Percentiles rank a stretch among this genome's conserved stretches.
Evolutionary conservation across 2,329 filamentous ascomycete genomes (phyloP).

Genomic region (Sclerotinia nivalis): DNA sequence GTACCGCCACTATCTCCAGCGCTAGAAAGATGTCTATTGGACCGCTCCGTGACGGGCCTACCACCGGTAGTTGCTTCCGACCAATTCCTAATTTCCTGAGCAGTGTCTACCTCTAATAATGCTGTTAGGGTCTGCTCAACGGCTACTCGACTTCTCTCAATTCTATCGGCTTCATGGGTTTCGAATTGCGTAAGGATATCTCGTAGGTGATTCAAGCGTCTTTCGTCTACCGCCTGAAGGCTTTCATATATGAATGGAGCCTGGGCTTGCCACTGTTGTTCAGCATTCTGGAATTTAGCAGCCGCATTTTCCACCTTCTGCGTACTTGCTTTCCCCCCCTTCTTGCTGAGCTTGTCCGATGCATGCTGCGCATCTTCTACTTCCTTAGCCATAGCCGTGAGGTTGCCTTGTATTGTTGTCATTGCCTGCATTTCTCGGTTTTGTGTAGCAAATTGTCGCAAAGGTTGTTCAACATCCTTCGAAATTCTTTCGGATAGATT

Average conservation of each 20-base stretch:
- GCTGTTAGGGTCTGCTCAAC: conserved; percentile 79
- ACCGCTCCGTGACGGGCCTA: conserved; percentile 39
- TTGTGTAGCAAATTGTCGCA: conserved; percentile 72
- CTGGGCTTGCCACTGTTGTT: conserved; percentile 87
- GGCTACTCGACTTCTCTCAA: conserved; percentile 71
- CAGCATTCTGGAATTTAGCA: conserved; percentile 73
- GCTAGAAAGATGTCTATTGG: conserved; percentile 36
- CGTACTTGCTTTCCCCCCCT: conserved; percentile 73
- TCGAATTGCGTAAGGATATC: conserved; percentile 90
- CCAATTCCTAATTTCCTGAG: conserved; percentile 82
- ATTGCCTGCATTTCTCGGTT: conserved; percentile 79
- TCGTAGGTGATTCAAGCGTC: conserved; percentile 82
- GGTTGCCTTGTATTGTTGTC: conserved; percentile 76
- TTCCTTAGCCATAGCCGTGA: conserved; percentile 78
- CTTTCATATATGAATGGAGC: conserved; percentile 94
- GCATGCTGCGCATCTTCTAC: conserved; percentile 82
- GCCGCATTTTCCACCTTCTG: conserved; percentile 76
- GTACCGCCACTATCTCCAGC: conserved; percentile 29
- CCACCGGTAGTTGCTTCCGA: conserved; percentile 46
- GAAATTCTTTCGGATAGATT: conserved; percentile 80
- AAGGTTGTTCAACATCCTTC: conserved; percentile 79
- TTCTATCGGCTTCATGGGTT: conserved; percentile 86
- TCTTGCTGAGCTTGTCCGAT: conserved; percentile 78
- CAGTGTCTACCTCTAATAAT: conserved; percentile 82
- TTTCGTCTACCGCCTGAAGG: conserved; percentile 87